Base-by-base conservation (phyloP, 1,284 basidiomycete species). In the Ceratobasidium sp. region DNA sequence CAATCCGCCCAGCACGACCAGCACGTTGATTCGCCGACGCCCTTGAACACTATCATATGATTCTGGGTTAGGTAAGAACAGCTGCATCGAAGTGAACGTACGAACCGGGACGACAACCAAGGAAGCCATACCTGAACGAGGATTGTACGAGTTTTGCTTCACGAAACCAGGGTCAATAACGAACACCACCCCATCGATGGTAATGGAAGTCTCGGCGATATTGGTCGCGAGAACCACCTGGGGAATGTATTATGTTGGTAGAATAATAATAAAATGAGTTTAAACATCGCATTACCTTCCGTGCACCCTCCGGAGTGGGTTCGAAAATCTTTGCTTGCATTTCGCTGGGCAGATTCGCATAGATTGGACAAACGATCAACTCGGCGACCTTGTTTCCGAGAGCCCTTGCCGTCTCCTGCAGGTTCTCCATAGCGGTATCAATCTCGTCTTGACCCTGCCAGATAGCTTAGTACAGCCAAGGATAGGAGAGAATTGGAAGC, bases 321-420 rank as follows among this genome's bases (percentile, higher is more conserved):
- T 99, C 97, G 80, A 99, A 99, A 75, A 99, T 99, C 83, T 98
- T 98, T 42, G 95, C 92, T 80, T 99, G 97, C 95, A 98, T 95
- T 75, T 99, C 97, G 76, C 92, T 96, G 0, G 97, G 97, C 40
- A 99, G 82, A 79, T 98, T 98, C 74, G 97, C 96, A 79, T 99
- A 99, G 76, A 99, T 98, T 0, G 97, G 97, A 78, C 95, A 98
- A 66, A 99, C 87, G 72, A 99, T 90, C 67, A 99, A 85, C 78
- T 99, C 97, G 8, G 89, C 87, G 51, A 99, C 92, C 82, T 98
- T 98, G 83, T 98, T 97, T 23, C 96, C 96, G 0, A 99, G 83
- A 0, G 96, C 92, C 36, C 94, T 88, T 49, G 95, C 91, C 0
- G 97, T 99, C 82, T 99, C 96, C 79, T 94, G 91, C 56, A 99